Percentiles rank a stretch among this genome's conserved stretches.
phyloP scores from a whole-genome alignment of 2,329 filamentous ascomycete genomes.

The Hymenoscyphus fraxineus region DNA sequence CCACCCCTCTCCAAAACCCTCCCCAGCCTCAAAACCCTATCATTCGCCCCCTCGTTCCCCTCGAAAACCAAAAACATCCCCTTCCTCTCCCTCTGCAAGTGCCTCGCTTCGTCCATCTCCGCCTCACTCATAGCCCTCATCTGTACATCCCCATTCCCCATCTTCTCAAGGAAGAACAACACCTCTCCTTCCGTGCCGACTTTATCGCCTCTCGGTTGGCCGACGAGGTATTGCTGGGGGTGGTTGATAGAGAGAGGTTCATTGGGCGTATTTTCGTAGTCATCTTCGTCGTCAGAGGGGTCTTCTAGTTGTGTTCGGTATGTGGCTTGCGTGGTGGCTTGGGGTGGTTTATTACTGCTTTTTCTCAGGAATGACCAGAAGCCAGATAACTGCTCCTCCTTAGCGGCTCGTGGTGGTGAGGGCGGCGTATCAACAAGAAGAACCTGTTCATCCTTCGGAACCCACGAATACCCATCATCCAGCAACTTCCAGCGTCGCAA shows the following conservation, averaged over 20 bases:
- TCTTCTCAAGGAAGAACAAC: background rate
- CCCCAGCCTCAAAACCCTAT: constrained; percentile 10
- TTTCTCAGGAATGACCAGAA: background rate
- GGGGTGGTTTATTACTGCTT: background rate
- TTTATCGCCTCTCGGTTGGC: background rate
- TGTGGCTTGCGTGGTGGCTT: background rate
- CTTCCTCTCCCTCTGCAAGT: background rate
- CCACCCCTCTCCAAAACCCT: constrained; percentile 12
- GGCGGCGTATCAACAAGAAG: background rate
- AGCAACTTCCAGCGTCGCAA: constrained; percentile 14
- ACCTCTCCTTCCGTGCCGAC: constrained; percentile 1
- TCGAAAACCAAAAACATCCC: constrained; percentile 3
- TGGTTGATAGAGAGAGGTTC: background rate
- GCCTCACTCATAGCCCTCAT: background rate
- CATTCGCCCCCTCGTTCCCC: background rate
- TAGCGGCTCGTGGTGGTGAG: too few relatives aligned
- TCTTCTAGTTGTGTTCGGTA: background rate
- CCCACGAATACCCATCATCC: constrained; percentile 18
- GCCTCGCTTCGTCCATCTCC: background rate
- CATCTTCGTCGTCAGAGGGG: background rate
- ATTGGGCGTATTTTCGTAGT: background rate
- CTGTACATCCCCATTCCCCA: background rate
- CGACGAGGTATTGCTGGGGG: background rate
- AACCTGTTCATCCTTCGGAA: background rate
- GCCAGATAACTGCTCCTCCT: too few relatives aligned